Evolutionary conservation across 2,329 filamentous ascomycete species (phyloP).

Genomic region (Diaporthe aspalathi): DNA sequence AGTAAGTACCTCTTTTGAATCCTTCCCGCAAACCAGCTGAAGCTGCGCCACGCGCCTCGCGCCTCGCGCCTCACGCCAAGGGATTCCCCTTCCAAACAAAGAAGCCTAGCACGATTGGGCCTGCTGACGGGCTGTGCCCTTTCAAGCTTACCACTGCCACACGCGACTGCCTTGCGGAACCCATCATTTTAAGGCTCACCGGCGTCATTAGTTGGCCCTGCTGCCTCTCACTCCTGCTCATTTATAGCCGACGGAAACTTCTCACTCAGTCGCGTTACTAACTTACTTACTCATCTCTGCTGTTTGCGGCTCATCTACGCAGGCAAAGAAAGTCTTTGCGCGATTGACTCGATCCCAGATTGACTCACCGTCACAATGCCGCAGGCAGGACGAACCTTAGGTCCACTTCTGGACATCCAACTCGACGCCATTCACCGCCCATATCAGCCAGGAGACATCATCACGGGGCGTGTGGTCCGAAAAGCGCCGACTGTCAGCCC

Average conservation of each 20-base stretch:
- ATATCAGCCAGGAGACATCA: conserved; percentile 43
- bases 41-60: conserved; percentile 25
- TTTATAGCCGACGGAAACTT: not conserved
- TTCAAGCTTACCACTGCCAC: conserved; percentile 18
- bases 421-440: conserved; percentile 31
- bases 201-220: not conserved
- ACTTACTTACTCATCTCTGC: not conserved
- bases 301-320: not conserved
- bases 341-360: not conserved
- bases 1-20: not conserved
- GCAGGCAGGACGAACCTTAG: not conserved
- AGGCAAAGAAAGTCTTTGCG: not conserved
- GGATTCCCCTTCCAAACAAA: not conserved
- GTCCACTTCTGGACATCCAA: conserved; percentile 31
- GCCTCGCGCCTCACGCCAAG: conserved; percentile 26
- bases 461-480: conserved; percentile 45
- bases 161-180: not conserved
- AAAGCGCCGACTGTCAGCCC: conserved; percentile 41
- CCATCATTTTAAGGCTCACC: not conserved
- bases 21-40: conserved; percentile 5
- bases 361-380: conserved; percentile 3
- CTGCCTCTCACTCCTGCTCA: not conserved
- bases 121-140: conserved; percentile 24
- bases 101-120: not conserved
- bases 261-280: not conserved